Evolutionary conservation across 2,329 filamentous ascomycete species (phyloP), one percentile per base, ranked within the genome.

Genomic region (Amauroascus niger): DNA sequence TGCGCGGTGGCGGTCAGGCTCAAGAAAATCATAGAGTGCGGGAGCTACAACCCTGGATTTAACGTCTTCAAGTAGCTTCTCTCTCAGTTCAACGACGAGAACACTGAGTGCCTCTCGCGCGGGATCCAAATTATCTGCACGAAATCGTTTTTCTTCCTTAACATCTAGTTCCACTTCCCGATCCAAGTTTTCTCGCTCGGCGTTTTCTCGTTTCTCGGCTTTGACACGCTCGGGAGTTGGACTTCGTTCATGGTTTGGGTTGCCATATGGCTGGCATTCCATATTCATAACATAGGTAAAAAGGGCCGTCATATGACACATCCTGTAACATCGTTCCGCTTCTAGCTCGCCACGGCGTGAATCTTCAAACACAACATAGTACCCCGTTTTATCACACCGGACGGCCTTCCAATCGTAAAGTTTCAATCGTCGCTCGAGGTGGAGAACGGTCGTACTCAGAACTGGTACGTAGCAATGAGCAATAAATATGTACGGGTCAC

Each of bases 251-350:
- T 83, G 82, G 59, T 80, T 76, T 11, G 81, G 80, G 62, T 83
- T 82, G 39, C 82, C 82, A 62, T 82, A 82, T 57, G 79, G 77
- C 59, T 86, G 85, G 53, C 88, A 83, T 65, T 91, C 86, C 88
- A 98, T 95, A 43, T 82, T 80, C 86, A 98, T 91, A 56, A 80
- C 78, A 62, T 97, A 97, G 1, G 86, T 96, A 73, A 98, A 98
- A 58, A 98, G 81, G 5, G 86, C 80, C 41, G 85, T 84, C 66
- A 86, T 84, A 66, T 96, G 84, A 60, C 87, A 89, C 49, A 83
- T 79, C 52, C 81, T 78, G 67, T 82, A 90, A 66, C 90, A 96
- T 57, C 86, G 79, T 60, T 87, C 84, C 0, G 88, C 84, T 69
- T 96, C 89, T 53, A 83, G 77, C 62, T 89, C 84, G 2, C 91